phyloP scores from a whole-genome alignment of 345 rosid genomes.

The Zanthoxylum bungeanum region DNA sequence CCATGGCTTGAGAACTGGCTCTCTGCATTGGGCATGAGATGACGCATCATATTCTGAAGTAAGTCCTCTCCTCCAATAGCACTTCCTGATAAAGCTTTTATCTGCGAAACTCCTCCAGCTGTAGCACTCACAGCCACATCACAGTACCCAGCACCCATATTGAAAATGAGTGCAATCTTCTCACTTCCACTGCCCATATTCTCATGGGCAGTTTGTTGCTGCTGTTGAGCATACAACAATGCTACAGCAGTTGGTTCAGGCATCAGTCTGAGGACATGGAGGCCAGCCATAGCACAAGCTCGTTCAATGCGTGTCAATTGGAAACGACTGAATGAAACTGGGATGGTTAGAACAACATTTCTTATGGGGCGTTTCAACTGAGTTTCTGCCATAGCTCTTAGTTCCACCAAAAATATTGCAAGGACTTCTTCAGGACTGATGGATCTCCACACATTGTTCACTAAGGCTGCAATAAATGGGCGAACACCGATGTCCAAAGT shows the following conservation, averaged over 20 bases:
- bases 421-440: conserved; percentile 91
- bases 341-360: conserved; percentile 72
- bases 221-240: conserved; percentile 81
- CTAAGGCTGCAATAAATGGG: conserved; percentile 77
- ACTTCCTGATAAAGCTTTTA: conserved; percentile 69
- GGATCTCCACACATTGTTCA: conserved; percentile 81
- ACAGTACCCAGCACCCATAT: conserved; percentile 86
- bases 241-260: conserved; percentile 92
- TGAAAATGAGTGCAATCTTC: conserved; percentile 79
- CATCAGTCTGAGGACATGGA: conserved; percentile 78
- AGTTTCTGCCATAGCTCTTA: conserved; percentile 70
- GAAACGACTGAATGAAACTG: conserved; percentile 80
- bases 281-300: conserved; percentile 93
- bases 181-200: conserved; percentile 81
- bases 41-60: conserved; percentile 60
- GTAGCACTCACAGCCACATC: conserved; percentile 82
- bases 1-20: conserved; percentile 38
- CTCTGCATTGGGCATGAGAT: conserved; percentile 52
- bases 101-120: conserved; percentile 95
- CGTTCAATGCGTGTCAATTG: conserved; percentile 78
- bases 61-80: conserved; percentile 84
- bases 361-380: conserved; percentile 70
- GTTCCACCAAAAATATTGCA: conserved; percentile 67
- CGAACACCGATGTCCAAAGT: conserved; percentile 84
- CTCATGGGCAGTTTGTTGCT: conserved; percentile 62